Evolutionary conservation across 1,284 basidiomycete species (phyloP), one percentile per base, ranked within the genome.

Genomic region (Ustilago lituana): DNA sequence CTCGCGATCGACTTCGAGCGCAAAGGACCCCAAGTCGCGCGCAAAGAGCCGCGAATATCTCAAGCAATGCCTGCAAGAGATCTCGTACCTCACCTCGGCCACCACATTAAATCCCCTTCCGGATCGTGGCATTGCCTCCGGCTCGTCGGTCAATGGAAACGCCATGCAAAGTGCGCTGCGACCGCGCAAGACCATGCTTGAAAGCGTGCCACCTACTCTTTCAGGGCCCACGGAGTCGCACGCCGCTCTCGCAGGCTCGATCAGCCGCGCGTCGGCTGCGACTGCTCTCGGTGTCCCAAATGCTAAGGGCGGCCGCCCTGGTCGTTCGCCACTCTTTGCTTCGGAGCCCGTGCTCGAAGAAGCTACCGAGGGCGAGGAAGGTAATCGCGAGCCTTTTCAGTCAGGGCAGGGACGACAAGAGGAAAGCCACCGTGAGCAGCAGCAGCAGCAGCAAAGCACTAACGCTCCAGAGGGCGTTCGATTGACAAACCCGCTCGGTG

Each of bases 61-160:
- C 73, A 98, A 98, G 84, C 95, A 98, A 84, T 96, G 96, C 84
- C 85, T 98, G 32, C 95, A 98, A 84, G 95, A 98, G 85, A 93
- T 98, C 74, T 92, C 93, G 8, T 98, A 99, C 83, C 86, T 99
- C 49, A 99, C 95, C 1, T 97, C 94, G 2, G 89, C 93, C 1
- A 91, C 95, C 80, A 94, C 95, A 4, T 89, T 98, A 86, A 99
- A 99, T 82, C 96, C 95, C 32, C 86, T 99, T 31, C 63, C 73
- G 0, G 73, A 77, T 39, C 61, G 76, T 17, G 60, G 73, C 26
- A 41, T 59, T 22, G 67, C 63, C 6, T 55, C 61, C 12, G 41
- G 53, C 24, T 67, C 71, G 12, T 46, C 50, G 14, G 40, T 35
- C 36, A 47, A 48, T 22, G 63, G 55, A 14, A 53, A 39, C 64